These are phyloP conservation scores for Rhodotorula diobovata DNA, from an alignment of 768 basidiomycete genomes.

Conservation along the genomic window DNA sequence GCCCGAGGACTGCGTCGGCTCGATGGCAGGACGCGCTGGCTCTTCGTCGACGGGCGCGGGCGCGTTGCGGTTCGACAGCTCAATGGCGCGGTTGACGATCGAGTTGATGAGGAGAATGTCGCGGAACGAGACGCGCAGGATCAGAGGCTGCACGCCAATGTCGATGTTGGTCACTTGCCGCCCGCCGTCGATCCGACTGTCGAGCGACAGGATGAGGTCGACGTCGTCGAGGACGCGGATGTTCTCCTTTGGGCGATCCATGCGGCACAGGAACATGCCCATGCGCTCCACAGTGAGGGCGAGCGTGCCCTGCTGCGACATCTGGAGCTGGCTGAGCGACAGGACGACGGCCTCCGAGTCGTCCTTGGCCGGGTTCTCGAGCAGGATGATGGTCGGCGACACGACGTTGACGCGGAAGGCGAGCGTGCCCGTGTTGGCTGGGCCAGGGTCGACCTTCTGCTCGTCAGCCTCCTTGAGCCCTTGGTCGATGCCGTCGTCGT, in stretches of 20 bases:
- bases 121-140: constrained; percentile 90
- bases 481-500: constrained; percentile 10
- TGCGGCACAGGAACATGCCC: constrained; percentile 84
- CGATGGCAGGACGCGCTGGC: background rate
- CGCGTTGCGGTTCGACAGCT: constrained; percentile 56
- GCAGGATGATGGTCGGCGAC: constrained; percentile 77
- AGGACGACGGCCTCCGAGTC: constrained; percentile 82
- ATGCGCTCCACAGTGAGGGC: constrained; percentile 73
- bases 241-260: constrained; percentile 75
- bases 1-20: background rate
- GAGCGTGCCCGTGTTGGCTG: constrained; percentile 42
- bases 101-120: constrained; percentile 84
- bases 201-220: constrained; percentile 78
- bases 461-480: constrained; percentile 37
- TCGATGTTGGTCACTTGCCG: constrained; percentile 75
- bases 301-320: constrained; percentile 85
- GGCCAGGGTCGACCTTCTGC: constrained; percentile 28
- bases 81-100: constrained; percentile 79
- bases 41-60: background rate
- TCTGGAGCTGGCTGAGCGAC: constrained; percentile 71
- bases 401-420: constrained; percentile 79
- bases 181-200: constrained; percentile 58
- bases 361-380: constrained; percentile 74
- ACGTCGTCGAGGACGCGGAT: constrained; percentile 91
- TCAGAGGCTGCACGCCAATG: constrained; percentile 69